phyloP scores from a whole-genome alignment of 2,329 filamentous ascomycete genomes.

The Hymenoscyphus linearis region DNA sequence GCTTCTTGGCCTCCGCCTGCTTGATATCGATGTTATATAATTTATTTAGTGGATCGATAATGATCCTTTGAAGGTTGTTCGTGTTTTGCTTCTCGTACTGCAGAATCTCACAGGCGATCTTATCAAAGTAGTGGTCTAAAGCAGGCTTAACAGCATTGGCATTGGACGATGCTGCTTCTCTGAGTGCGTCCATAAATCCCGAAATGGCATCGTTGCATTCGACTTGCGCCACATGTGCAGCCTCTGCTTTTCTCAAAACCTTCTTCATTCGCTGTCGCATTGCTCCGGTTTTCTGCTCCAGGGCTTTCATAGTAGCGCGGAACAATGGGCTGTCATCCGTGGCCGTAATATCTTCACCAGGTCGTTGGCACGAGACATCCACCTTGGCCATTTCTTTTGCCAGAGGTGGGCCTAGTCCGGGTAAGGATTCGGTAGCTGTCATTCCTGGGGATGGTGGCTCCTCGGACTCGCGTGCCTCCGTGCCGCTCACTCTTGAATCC shows the following conservation, averaged over 20 bases:
- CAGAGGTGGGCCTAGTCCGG: conserved; percentile 9
- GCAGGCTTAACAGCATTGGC: conserved; percentile 96
- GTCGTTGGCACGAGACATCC: conserved; percentile 80
- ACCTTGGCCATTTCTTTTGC: conserved; percentile 58
- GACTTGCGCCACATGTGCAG: conserved; percentile 71
- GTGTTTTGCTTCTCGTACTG: conserved; percentile 82
- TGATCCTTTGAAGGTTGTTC: conserved; percentile 77
- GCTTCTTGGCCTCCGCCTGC: conserved; percentile 92
- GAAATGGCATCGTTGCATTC: conserved; percentile 82
- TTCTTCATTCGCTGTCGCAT: conserved; percentile 96
- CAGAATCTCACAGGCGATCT: conserved; percentile 87
- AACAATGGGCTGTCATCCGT: conserved; percentile 94
- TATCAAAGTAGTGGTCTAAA: conserved; percentile 96
- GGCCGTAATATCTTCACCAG: conserved; percentile 76
- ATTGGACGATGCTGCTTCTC: conserved; percentile 84
- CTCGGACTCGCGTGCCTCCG: conserved; percentile 51
- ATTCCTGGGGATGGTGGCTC: conserved; percentile 52
- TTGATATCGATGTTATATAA: conserved; percentile 96
- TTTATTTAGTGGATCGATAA: conserved; percentile 89
- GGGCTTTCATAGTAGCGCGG: conserved; percentile 89
- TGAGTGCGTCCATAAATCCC: conserved; percentile 77
- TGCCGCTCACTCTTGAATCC: conserved; percentile 72
- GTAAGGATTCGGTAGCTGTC: conserved; percentile 34
- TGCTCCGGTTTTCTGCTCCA: conserved; percentile 93
- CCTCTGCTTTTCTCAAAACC: conserved; percentile 88